Conservation (phyloP, 352 stramenopile genomes). For the Globisporangium solare region DNA sequence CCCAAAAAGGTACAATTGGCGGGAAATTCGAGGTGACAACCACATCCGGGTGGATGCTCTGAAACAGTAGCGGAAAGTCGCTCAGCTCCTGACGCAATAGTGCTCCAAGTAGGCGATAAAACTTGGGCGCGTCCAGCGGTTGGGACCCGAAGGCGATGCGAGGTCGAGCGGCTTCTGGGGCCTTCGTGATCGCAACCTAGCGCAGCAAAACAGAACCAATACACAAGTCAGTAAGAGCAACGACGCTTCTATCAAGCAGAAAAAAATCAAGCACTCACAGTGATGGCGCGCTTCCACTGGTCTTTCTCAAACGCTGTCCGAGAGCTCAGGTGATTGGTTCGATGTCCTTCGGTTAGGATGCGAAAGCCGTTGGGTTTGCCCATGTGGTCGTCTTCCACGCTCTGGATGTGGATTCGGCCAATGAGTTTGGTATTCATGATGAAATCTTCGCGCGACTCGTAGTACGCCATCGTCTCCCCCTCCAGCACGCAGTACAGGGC, state of each 20-base stretch:
- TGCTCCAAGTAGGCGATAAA: slow-evolving; percentile 65
- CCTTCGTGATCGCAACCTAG: slow-evolving; percentile 57
- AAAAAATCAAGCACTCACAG: slow-evolving; percentile 32
- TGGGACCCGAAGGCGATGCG: slow-evolving; percentile 74
- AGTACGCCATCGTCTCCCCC: slow-evolving; percentile 71
- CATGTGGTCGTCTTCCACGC: slow-evolving; percentile 58
- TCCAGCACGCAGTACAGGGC: slow-evolving; percentile 75
- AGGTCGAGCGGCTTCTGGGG: slow-evolving; percentile 30
- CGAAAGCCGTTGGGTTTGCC: slow-evolving; percentile 67
- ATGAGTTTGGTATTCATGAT: slow-evolving; percentile 77
- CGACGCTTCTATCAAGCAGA: background rate
- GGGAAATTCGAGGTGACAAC: slow-evolving; percentile 81
- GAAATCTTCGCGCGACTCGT: slow-evolving; percentile 79
- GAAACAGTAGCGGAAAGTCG: slow-evolving; percentile 72
- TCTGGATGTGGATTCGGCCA: slow-evolving; percentile 63
- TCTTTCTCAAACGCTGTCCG: slow-evolving; percentile 77
- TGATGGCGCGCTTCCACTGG: slow-evolving; percentile 76
- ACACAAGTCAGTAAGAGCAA: background rate
- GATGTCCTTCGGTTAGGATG: slow-evolving; percentile 60
- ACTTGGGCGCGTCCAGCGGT: slow-evolving; percentile 56
- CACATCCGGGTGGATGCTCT: slow-evolving; percentile 73
- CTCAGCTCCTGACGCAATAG: slow-evolving; percentile 65
- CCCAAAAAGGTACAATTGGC: slow-evolving; percentile 84
- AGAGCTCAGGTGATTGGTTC: slow-evolving; percentile 66
- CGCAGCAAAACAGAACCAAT: background rate